Percentiles rank a stretch among this genome's conserved stretches.
phyloP scores from a whole-genome alignment of 495 filamentous ascomycete genomes.

The Penicilliopsis zonata region DNA sequence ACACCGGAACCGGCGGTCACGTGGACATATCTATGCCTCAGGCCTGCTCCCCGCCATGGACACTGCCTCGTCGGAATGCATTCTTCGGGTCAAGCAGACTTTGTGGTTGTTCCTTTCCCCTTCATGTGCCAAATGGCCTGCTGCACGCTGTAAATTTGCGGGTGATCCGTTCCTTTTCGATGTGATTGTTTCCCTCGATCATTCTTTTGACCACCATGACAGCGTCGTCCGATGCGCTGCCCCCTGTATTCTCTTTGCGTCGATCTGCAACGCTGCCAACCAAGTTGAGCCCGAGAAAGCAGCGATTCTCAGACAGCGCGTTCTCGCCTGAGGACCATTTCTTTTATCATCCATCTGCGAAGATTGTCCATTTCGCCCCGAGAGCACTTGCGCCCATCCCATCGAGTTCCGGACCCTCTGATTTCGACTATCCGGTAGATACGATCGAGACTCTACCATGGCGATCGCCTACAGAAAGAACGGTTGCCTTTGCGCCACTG shows the following conservation, averaged over 20 bases:
- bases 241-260: slow-evolving; percentile 28
- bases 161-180: slow-evolving; percentile 4
- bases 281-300: slow-evolving; percentile 25
- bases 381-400: slow-evolving; percentile 26
- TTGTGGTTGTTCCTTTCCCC: slow-evolving; percentile 1
- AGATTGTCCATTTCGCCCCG: slow-evolving; percentile 52
- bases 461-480: slow-evolving; percentile 65
- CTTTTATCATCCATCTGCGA: slow-evolving; percentile 53
- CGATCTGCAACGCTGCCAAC: slow-evolving; percentile 50
- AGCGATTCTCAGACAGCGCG: slow-evolving; percentile 22
- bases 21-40: too few relatives aligned
- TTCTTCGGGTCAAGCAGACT: not conserved
- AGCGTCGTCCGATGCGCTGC: slow-evolving; percentile 22
- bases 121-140: slow-evolving; percentile 7
- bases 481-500: slow-evolving; percentile 67
- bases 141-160: slow-evolving; percentile 9
- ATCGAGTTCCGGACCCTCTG: slow-evolving; percentile 25
- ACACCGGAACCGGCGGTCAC: not conserved
- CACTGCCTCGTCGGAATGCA: not conserved
- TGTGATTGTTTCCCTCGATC: slow-evolving; percentile 1
- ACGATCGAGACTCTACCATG: slow-evolving; percentile 51
- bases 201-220: slow-evolving; percentile 27
- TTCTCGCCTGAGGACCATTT: slow-evolving; percentile 51
- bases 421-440: slow-evolving; percentile 37
- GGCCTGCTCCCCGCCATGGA: not conserved